Percentiles rank a stretch among this genome's conserved stretches.
phyloP scores from a whole-genome alignment of 2,329 filamentous ascomycete genomes.

The Rugonectria rugulosa region DNA sequence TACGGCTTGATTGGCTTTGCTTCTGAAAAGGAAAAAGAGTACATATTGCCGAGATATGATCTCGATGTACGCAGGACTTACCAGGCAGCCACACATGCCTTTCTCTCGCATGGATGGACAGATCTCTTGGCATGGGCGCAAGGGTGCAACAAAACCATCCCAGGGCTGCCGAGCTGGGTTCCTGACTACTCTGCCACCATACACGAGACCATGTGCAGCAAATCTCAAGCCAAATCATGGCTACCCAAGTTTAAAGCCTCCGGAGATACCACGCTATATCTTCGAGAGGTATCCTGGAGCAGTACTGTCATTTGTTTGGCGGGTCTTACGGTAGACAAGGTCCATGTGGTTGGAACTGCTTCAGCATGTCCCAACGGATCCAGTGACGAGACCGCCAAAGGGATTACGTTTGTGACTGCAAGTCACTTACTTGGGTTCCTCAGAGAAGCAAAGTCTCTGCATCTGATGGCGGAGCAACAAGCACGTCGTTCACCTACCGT shows the following conservation, averaged over 20 bases:
- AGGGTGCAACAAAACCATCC: not conserved
- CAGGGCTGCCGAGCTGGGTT: not conserved
- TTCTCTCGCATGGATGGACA: not conserved
- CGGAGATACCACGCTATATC: not conserved
- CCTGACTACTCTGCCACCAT: not conserved
- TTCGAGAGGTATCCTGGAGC: not conserved
- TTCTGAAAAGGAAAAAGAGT: not conserved
- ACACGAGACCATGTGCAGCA: conserved; percentile 7
- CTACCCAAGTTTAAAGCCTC: not conserved
- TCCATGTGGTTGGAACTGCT: not conserved
- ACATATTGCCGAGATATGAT: not conserved
- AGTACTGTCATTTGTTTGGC: not conserved
- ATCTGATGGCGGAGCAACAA: not conserved
- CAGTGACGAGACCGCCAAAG: not conserved
- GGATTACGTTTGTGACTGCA: not conserved
- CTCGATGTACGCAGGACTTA: not conserved
- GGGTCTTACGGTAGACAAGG: not conserved
- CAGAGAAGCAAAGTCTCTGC: not conserved
- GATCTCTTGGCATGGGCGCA: conserved; percentile 4
- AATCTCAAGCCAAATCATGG: not conserved
- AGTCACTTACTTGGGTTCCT: not conserved
- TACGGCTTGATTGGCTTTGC: conserved; percentile 1
- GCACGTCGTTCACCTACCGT: not conserved
- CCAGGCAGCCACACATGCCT: not conserved
- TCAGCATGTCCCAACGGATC: not conserved